Evolutionary conservation across 192 early-diverging fungal genomes (phyloP).

Genomic region (Backusella parvicylindrica): DNA sequence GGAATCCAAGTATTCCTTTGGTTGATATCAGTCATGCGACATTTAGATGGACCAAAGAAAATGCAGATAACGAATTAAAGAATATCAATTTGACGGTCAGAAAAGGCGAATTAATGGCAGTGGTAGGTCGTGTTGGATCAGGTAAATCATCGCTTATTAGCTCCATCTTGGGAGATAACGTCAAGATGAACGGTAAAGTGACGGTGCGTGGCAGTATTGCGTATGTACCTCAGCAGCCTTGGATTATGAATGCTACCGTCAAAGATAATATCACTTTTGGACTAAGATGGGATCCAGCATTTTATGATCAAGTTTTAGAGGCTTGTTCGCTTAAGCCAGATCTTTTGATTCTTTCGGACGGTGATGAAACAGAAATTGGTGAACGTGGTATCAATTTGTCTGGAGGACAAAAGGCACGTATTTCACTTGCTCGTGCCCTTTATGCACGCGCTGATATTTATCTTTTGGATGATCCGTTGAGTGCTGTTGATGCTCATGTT

Average conservation of each 20-base stretch:
- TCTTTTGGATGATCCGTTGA: slow-evolving; percentile 68
- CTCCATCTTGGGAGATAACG: slow-evolving; percentile 88
- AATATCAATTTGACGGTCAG: slow-evolving; percentile 40
- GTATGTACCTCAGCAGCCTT: slow-evolving; percentile 77
- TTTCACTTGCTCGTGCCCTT: slow-evolving; percentile 68
- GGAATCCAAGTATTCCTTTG: slow-evolving; percentile 18
- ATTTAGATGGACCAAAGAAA: slow-evolving; percentile 53
- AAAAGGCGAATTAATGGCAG: slow-evolving; percentile 30
- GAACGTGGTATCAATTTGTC: slow-evolving; percentile 88
- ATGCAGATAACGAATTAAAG: slow-evolving; percentile 28
- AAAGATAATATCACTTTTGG: slow-evolving; percentile 94
- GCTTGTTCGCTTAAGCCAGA: slow-evolving; percentile 85
- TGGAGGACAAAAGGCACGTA: slow-evolving; percentile 86
- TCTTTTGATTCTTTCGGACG: slow-evolving; percentile 77
- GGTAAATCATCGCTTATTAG: slow-evolving; percentile 71
- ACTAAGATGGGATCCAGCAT: slow-evolving; percentile 61
- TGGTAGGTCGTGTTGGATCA: slow-evolving; percentile 47
- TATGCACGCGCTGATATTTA: slow-evolving; percentile 90
- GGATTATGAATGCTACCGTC: slow-evolving; percentile 94
- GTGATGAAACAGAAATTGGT: slow-evolving; percentile 91
- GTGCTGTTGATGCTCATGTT: slow-evolving; percentile 64
- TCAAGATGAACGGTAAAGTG: slow-evolving; percentile 61
- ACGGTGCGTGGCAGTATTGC: slow-evolving; percentile 61
- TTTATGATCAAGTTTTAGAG: slow-evolving; percentile 67
- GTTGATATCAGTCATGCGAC: slow-evolving; percentile 45